Base-by-base conservation (phyloP, 2,329 filamentous ascomycete genomes). In the Colletotrichum viniferum region DNA sequence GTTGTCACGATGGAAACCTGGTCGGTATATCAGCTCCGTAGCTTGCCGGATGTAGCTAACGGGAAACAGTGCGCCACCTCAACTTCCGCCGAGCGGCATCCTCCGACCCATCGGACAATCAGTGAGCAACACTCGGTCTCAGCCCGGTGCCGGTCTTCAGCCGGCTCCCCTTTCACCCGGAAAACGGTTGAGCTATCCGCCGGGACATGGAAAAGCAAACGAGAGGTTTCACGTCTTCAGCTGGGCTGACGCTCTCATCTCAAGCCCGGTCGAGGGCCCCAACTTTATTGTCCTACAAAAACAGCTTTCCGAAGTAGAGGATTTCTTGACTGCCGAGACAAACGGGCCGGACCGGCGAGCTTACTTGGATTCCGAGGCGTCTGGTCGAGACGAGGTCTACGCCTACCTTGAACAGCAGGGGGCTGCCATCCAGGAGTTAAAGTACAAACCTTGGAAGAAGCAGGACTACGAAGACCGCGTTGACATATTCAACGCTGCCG, bases 401-500 rank as follows among this genome's bases (percentile, higher is more conserved):
- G 69, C n/a, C n/a, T 82, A 80, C 24, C 56, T 76, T 32, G 30
- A 73, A 36, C 61, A 30, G 71, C 77, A 73, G 13, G 73, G 69
- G 8, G 28, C 26, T 4, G 43, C 36, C 13, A 48, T 76, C 9
- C 32, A 73, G 14, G 60, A 67, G 8, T 18, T 32, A 6, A 60
- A 68, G 24, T 64, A 63, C 16, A 73, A 65, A n/a, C 28, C 64
- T 5, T 69, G 63, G 69, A 74, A 77, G 48, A 78, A 81, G 9
- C 77, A 82, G 68, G 75, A 80, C 30, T 82, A 85, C 28, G 83
- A 86, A 28, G 79, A 80, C 12, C 80, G 80, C 3, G 77, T 86
- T 10, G 85, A 85, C 36, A 77, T 88, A 1, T 84, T 86, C 70
- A 87, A 87, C 72, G 82, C 81, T 34, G 83, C 84, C 3, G 84